A percentile compares a stretch with the other conserved stretches of the same genome.
Conservation (phyloP, 495 filamentous ascomycete genomes). For the Choiromyces venosus region DNA sequence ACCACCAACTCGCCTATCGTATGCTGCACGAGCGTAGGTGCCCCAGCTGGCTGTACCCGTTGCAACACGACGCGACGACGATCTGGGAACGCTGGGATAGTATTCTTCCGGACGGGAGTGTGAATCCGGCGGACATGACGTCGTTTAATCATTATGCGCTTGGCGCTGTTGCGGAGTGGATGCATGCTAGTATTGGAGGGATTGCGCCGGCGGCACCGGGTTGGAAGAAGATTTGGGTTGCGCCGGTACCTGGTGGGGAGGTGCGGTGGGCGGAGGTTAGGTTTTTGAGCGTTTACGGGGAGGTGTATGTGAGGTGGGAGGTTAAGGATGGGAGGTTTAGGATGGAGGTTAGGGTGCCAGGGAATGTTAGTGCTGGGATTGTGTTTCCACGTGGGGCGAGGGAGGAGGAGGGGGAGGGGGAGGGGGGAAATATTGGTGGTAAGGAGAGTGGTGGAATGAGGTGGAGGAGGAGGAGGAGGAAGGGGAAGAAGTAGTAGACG, state of each 20-base stretch:
- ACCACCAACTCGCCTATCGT: slow-evolving; percentile 41
- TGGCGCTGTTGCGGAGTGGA: slow-evolving; percentile 46
- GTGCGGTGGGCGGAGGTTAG: slow-evolving; percentile 40
- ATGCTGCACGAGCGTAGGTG: slow-evolving; percentile 45
- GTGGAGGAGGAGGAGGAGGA: background rate
- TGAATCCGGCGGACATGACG: slow-evolving; percentile 54
- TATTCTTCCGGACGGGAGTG: slow-evolving; percentile 48
- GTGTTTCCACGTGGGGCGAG: background rate
- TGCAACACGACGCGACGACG: slow-evolving; percentile 51
- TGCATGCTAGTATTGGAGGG: slow-evolving; percentile 42
- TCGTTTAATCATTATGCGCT: slow-evolving; percentile 55
- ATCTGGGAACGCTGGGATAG: slow-evolving; percentile 57
- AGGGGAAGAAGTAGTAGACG: background rate
- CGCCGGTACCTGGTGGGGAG: slow-evolving; percentile 39
- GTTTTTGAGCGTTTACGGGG: slow-evolving; percentile 41
- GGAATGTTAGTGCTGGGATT: background rate
- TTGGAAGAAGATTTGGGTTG: slow-evolving; percentile 43
- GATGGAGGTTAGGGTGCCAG: slow-evolving; percentile 12
- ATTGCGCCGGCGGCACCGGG: slow-evolving; percentile 42
- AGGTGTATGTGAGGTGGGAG: slow-evolving; percentile 32
- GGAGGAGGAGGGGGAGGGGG: background rate
- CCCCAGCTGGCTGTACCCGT: slow-evolving; percentile 52
- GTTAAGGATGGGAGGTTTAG: slow-evolving; percentile 36
- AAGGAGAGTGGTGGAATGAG: background rate
- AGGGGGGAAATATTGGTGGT: background rate